Conservation (phyloP, 129 eudicot species). For the Helichrysum umbraculigerum region DNA sequence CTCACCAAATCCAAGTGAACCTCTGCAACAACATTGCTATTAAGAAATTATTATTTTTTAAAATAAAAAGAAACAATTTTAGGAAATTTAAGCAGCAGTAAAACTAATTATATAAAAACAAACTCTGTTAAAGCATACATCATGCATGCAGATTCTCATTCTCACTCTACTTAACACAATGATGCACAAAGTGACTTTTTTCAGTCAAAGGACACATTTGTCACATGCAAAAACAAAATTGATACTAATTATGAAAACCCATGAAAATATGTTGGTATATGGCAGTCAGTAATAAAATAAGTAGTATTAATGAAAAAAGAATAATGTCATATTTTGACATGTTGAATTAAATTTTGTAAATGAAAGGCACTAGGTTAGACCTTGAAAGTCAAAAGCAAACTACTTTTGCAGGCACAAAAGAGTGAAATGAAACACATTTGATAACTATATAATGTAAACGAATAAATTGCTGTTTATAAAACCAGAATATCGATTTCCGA, state of each 20-base stretch:
- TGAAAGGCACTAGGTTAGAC: not conserved
- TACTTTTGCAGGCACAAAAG: not conserved
- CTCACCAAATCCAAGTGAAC: conserved; percentile 97
- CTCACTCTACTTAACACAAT: not conserved
- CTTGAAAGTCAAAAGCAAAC: not conserved
- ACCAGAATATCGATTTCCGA: not conserved
- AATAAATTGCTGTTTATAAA: not conserved
- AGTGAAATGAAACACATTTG: no score
- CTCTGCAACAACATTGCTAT: conserved; percentile 47
- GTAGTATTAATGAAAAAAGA: conserved; percentile 13
- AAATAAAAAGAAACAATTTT: not conserved
- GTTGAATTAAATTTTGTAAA: not conserved
- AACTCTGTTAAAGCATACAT: not conserved
- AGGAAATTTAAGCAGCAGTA: not conserved
- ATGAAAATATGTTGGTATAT: not conserved
- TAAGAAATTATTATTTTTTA: conserved; percentile 3
- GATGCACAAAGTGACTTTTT: conserved; percentile 9
- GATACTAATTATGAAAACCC: not conserved
- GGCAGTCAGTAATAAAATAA: not conserved
- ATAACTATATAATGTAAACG: not conserved
- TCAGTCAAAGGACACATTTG: not conserved
- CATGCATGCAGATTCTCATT: not conserved
- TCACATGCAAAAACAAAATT: not conserved
- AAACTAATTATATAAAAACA: not conserved
- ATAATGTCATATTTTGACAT: not conserved